Conservation (phyloP, 164 flowering plant species). For the Paratinospora sagittata region DNA sequence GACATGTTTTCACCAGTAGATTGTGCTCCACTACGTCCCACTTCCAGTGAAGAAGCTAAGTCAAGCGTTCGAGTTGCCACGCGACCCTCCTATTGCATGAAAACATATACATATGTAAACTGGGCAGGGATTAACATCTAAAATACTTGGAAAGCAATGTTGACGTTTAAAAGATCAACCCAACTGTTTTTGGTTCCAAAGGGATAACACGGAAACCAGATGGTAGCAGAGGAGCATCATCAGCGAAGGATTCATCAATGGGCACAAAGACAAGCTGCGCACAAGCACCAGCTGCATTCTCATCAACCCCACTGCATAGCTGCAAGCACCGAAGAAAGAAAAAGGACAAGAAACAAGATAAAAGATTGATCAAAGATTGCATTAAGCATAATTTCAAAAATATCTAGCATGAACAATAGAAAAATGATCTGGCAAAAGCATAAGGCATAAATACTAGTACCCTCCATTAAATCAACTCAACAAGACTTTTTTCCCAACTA, state of each 20-base stretch:
- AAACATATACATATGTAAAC: neutral
- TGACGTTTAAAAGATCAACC: slow-evolving; percentile 10
- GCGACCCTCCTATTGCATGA: slow-evolving; percentile 41
- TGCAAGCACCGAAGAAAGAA: slow-evolving; percentile 20
- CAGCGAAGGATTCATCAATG: slow-evolving; percentile 75
- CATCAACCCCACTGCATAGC: slow-evolving; percentile 88
- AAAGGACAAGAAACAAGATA: neutral
- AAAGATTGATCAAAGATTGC: neutral
- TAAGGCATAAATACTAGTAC: too few species aligned
- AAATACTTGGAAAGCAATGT: neutral
- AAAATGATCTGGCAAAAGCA: too few species aligned
- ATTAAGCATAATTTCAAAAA: neutral
- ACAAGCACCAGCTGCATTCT: slow-evolving; percentile 64
- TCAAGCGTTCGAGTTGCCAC: slow-evolving; percentile 63
- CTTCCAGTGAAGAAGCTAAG: slow-evolving; percentile 76
- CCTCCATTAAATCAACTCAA: too few species aligned
- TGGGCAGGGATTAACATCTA: neutral
- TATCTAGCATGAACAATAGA: neutral
- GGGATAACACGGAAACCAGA: slow-evolving; percentile 86
- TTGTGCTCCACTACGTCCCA: slow-evolving; percentile 48
- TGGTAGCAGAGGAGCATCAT: slow-evolving; percentile 74
- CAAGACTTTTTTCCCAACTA: too few species aligned
- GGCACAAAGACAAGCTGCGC: slow-evolving; percentile 89
- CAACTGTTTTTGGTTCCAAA: slow-evolving; percentile 63
- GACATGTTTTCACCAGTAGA: slow-evolving; percentile 33